Base-by-base conservation (phyloP, 768 basidiomycete genomes). In the Boletellus ananas region DNA sequence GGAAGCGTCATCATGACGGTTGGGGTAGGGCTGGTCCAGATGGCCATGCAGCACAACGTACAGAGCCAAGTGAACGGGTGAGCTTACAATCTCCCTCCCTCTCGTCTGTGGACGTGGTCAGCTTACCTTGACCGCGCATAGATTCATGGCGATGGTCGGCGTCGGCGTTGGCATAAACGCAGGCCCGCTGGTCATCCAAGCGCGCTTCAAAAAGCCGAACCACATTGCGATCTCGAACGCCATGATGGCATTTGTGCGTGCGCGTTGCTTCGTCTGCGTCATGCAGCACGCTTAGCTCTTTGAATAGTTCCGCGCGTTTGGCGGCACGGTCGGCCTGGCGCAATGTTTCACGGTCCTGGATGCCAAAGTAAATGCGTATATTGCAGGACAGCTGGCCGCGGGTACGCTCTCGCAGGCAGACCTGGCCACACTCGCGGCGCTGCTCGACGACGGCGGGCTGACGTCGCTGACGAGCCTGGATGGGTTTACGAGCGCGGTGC, bases 321-420 rank as follows among this genome's bases (percentile, higher is more conserved):
- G 79, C n/a, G 79, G 79, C 9, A 79, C 77, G 0, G 58, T 78
- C 34, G 78, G 79, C 20, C 72, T 80, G 34, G 77, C 79, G 0
- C 79, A 80, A 54, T 79, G 78, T 45, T 70, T 72, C 36, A 74
- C 79, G 8, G 65, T 80, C 18, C 69, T 79, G 47, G 71, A 71
- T 52, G 62, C 69, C 31, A 76, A 71, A 60, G 77, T 76, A 25
- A 61, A 62, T 25, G 23, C 58, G 18, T 67, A 67, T 45, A 62
- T 80, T 51, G 25, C 18, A 2, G 17, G 46, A 4, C 57, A 54
- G 16, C 37, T 55, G 20, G 57, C 29, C 5, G 63, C 65, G 14
- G 70, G 65, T 17, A 44, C 59, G 11, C 47, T 78, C 43, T 60
- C 68, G 1, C 33, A 55, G 9, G 42, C 61, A 9, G 72, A 72